Conservation (phyloP, 345 rosid species). For the Lagerstroemia speciosa region DNA sequence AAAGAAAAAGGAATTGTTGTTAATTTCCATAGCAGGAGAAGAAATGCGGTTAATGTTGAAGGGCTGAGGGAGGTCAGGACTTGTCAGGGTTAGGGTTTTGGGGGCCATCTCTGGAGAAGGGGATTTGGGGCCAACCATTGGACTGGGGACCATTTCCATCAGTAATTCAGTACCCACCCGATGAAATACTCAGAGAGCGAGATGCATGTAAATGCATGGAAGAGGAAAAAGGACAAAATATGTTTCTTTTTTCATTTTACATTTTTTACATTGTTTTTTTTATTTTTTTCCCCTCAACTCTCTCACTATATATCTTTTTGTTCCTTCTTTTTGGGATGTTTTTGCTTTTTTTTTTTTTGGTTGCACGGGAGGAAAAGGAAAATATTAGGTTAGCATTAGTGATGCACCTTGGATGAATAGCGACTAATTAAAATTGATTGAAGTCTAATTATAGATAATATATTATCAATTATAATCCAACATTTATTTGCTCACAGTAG, state of each 20-base stretch:
- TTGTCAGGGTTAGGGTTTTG: constrained; percentile 1
- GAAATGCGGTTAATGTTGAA: background rate
- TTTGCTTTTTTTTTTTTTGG: too few species aligned
- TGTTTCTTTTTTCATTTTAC: background rate
- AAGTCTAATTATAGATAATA: too few species aligned
- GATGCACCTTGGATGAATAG: too few species aligned
- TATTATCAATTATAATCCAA: too few species aligned
- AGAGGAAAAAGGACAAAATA: background rate
- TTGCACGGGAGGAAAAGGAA: too few species aligned
- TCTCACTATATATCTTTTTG: background rate
- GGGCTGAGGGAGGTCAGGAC: background rate
- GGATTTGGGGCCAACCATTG: background rate
- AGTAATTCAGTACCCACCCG: background rate
- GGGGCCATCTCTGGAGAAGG: background rate
- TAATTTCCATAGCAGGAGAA: background rate
- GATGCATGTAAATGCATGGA: background rate
- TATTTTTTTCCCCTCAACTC: background rate
- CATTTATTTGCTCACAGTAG: too few species aligned
- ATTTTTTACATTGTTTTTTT: background rate
- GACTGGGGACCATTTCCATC: background rate
- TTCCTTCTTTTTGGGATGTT: background rate
- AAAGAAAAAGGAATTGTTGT: background rate
- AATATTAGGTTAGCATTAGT: too few species aligned
- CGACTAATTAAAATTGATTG: too few species aligned
- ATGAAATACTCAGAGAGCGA: constrained; percentile 1